A percentile compares a stretch with the other conserved stretches of the same genome.
These are phyloP conservation scores for Bauhinia variegata DNA, from an alignment of 306 rosid species.

Conservation along the genomic window DNA sequence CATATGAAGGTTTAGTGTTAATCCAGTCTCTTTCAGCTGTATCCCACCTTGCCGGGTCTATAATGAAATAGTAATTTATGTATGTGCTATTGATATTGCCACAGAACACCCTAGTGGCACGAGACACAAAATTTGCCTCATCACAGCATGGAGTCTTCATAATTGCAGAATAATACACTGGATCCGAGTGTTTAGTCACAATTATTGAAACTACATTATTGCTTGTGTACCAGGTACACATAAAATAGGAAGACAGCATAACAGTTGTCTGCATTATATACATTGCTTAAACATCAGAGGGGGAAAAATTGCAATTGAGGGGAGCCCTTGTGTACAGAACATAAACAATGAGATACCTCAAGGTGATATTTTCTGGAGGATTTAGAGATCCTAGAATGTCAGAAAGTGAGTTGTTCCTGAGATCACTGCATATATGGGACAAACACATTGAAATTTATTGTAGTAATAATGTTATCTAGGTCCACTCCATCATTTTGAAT, in stretches of 20 bases:
- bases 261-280: conserved; percentile 10
- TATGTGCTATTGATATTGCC: not conserved
- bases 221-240: not conserved
- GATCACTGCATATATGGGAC: conserved; percentile 60
- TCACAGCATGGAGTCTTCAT: not conserved
- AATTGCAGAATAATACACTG: not conserved
- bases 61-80: not conserved
- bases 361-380: conserved; percentile 63
- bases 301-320: conserved; percentile 13
- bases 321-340: conserved; percentile 12
- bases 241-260: conserved; percentile 2
- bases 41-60: not conserved
- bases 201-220: not conserved
- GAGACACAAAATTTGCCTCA: not conserved
- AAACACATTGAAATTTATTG: conserved; percentile 29
- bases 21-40: not conserved
- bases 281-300: conserved; percentile 23
- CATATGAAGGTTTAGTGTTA: not conserved
- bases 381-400: conserved; percentile 46
- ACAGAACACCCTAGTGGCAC: not conserved
- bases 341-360: conserved; percentile 59
- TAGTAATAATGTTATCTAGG: conserved; percentile 24
- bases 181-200: not conserved
- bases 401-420: conserved; percentile 63
- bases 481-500: conserved; percentile 21